Base-by-base conservation (phyloP, 257 asterid species). In the Capsicum chinense region DNA sequence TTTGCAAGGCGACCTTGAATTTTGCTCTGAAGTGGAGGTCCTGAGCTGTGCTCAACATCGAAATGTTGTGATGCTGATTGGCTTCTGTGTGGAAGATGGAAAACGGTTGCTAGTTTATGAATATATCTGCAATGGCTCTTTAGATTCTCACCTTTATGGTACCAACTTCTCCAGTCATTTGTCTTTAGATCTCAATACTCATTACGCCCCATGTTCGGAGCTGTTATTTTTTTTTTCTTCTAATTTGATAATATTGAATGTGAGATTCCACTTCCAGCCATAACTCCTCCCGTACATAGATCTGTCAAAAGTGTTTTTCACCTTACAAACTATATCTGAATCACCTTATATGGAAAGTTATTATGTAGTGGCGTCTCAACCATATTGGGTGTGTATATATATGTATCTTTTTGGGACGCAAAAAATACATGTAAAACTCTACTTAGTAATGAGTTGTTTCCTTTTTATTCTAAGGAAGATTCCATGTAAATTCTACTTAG, bases 11-110 rank as follows among this genome's bases (percentile, higher is more conserved):
- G 99, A 95, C 90, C 94, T 83, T 2, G 98, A 95, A 78, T 95
- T 94, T 85, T 94, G 96, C 92, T 91, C 97, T 19, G 99, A 95
- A 87, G 98, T 95, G 63, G 94, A 92, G 88, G 95, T 87, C 66
- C 83, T 95, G 83, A 95, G 97, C 89, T 95, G 99, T 85, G 98
- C 98, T n/a, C 98, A 95, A 73, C 98, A 95, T 74, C 93, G 98
- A 17, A 95, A 95, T 83, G 98, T 95, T 63, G 98, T 95, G 73
- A 90, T 94, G 96, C 86, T 93, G 90, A 92, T 93, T 68, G 99
- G 99, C 80, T 95, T 90, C 78, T 95, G 99, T 11, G 92, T 91
- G 69, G 99, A 95, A 89, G 93, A 90, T 67, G 86, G 91, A 59
- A 91, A 93, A 79, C 86, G 96, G 79, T 83, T 94, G 88, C 90